Conservation (phyloP, 345 rosid genomes). For the Erodium maritimum region DNA sequence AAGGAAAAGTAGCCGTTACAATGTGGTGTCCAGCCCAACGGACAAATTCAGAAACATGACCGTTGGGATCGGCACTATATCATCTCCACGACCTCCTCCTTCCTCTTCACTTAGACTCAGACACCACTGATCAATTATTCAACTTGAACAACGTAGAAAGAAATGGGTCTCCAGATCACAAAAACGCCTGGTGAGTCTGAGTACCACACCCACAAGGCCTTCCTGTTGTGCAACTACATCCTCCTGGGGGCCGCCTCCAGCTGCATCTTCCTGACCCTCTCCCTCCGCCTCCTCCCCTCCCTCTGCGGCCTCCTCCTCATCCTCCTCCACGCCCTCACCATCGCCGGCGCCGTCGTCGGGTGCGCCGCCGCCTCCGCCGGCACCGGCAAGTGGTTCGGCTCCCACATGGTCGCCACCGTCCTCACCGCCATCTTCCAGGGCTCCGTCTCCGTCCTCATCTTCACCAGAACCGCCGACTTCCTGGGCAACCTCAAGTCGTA, state of each 20-base stretch:
- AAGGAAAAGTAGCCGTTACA: too few relatives aligned
- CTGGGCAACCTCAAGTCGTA: slow-evolving; percentile 27
- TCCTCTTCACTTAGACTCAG: too few relatives aligned
- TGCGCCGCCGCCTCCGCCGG: slow-evolving; percentile 20
- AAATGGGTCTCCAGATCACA: slow-evolving; percentile 18
- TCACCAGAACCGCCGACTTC: slow-evolving; percentile 21
- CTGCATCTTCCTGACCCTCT: slow-evolving; percentile 80
- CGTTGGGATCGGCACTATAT: too few relatives aligned
- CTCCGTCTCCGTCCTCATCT: slow-evolving; percentile 23
- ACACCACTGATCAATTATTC: too few relatives aligned
- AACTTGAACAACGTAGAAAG: too few relatives aligned
- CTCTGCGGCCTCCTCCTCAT: slow-evolving; percentile 41
- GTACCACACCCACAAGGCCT: slow-evolving; percentile 56
- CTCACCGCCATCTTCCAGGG: slow-evolving; percentile 33
- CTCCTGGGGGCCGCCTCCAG: slow-evolving; percentile 83
- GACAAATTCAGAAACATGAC: too few relatives aligned
- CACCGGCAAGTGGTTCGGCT: slow-evolving; percentile 20
- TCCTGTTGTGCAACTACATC: slow-evolving; percentile 76
- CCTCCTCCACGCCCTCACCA: slow-evolving; percentile 27
- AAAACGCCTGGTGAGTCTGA: too few relatives aligned
- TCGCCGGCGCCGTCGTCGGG: slow-evolving; percentile 23
- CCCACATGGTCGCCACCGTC: slow-evolving; percentile 36
- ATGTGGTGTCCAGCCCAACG: too few relatives aligned
- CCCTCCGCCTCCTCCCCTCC: slow-evolving; percentile 81
- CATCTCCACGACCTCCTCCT: too few relatives aligned